Base-by-base conservation (phyloP, 768 basidiomycete genomes). In the Auricularia heimuer region DNA sequence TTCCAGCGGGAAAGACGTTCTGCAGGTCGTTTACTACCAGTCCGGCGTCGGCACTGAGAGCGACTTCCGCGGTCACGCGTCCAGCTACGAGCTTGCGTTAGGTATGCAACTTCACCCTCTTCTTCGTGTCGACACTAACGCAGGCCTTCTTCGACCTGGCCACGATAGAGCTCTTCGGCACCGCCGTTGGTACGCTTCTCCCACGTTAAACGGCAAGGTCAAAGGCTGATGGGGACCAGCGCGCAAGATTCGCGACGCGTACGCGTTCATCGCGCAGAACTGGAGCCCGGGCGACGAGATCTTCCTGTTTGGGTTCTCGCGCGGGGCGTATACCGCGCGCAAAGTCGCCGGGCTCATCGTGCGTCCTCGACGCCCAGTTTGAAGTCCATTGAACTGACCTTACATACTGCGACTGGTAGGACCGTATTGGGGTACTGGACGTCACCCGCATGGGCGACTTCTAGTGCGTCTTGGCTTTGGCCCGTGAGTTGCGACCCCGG, bases 241-340 rank as follows among this genome's bases (percentile, higher is more conserved):
- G 12, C 56, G 56, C 24, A 62, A 66, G 33, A 65, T 68, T 11
- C 36, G 66, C 2, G 67, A 69, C 42, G 67, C 62, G 6, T 70
- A 70, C 47, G 63, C 61, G 29, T 70, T 65, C 51, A 21, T 70
- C 24, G 61, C 67, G 16, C 51, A 62, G 29, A 70, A 70, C 51
- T 60, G 34, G 29, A 35, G 14, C 14, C 7, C 4, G 16, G 56
- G 63, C 8, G 39, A 42, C 29, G 44, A 68, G 64, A 63, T 71
- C 24, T 56, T 61, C 10, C 62, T 69, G 29, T 66, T 68, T 35
- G 67, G 69, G 7, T 69, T 69, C 62, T 69, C 69, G 6, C 66
- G 69, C 16, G 69, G 70, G 1, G 70, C 66, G 4, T 71, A 69
- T 65, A 63, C 65, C 54, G 63, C 60, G 8, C 66, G 70, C n/a